Evolutionary conservation across 1,284 basidiomycete genomes (phyloP).

Genomic region (Trametes polyzona): DNA sequence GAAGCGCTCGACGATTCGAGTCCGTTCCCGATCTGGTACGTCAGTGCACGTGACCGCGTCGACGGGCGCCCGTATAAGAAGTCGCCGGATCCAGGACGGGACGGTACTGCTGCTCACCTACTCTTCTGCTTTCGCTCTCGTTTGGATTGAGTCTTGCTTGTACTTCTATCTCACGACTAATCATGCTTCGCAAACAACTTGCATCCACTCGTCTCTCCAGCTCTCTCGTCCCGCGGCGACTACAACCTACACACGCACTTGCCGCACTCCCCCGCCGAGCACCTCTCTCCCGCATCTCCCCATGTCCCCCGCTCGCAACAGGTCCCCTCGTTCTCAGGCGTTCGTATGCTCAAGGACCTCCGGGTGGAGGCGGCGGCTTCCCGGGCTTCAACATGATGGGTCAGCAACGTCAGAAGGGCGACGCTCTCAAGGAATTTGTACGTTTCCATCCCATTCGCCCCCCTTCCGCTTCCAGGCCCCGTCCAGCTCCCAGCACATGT

Average conservation of each 20-base stretch:
- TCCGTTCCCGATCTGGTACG: no score
- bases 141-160: background rate
- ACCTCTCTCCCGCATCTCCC: slow-evolving; percentile 24
- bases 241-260: slow-evolving; percentile 7
- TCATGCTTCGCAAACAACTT: slow-evolving; percentile 19
- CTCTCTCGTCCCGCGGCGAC: background rate
- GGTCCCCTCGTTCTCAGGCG: slow-evolving; percentile 5
- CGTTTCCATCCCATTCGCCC: slow-evolving; percentile 33
- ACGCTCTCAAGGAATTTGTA: slow-evolving; percentile 84
- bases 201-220: background rate
- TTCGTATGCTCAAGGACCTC: slow-evolving; percentile 39
- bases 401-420: slow-evolving; percentile 72
- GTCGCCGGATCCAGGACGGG: background rate
- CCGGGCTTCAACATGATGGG: slow-evolving; percentile 58
- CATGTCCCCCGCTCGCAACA: slow-evolving; percentile 3
- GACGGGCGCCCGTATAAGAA: slow-evolving; percentile 5
- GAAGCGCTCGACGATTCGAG: no score
- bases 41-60: no score
- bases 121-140: background rate
- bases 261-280: slow-evolving; percentile 21
- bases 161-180: background rate
- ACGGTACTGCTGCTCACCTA: background rate
- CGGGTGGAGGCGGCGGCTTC: slow-evolving; percentile 48
- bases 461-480: background rate
- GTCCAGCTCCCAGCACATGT: no score